Evolutionary conservation across 1,139 yeast species (phyloP), one percentile per base, ranked within the genome.

Genomic region (Maudiozyma humilis): DNA sequence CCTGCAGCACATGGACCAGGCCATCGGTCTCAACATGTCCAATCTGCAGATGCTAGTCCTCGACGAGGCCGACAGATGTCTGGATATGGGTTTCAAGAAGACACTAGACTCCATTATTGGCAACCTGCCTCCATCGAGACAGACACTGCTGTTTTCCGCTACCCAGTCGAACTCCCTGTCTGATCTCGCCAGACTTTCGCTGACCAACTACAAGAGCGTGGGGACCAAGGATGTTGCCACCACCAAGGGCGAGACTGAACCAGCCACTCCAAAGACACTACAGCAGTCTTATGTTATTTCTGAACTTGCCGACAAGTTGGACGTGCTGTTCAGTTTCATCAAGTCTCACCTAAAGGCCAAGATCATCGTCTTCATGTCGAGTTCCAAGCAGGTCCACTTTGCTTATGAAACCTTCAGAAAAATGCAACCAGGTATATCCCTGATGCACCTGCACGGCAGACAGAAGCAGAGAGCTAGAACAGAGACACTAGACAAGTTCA

Each of bases 51-150:
- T 83, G 54, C 68, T 91, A 41, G 93, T 91, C 0, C 67, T 91
- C 44, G 99, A 91, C 63, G 99, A 91, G 65, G 98, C 98, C 0
- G 99, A 91, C 62, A 72, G 98, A 54, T 87, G 94, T 59, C 69
- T 91, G 53, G 99, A 91, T 65, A 87, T 91, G 96, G 98, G 98
- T 6, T 91, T 91, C 71, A 83, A 82, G 60, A 80, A 80, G 57
- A 87, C 95, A 38, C 67, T 91, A 45, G 97, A 93, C 63, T 83
- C 82, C 41, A 91, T 91, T 45, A 69, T 91, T 23, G 78, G 80
- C 39, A 93, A 86, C 60, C 68, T 91, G 47, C 96, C 97, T 1
- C 76, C 83, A 13, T 73, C 81, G 5, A 78, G 97, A 65, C 98
- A 93, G 63, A 88, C 98, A 0, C 65, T 91, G 45, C 67, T 91